Percentiles rank a stretch among this genome's conserved stretches.
Evolutionary conservation across 2,329 filamentous ascomycete genomes (phyloP).

Genomic region (Colletotrichum sp.): DNA sequence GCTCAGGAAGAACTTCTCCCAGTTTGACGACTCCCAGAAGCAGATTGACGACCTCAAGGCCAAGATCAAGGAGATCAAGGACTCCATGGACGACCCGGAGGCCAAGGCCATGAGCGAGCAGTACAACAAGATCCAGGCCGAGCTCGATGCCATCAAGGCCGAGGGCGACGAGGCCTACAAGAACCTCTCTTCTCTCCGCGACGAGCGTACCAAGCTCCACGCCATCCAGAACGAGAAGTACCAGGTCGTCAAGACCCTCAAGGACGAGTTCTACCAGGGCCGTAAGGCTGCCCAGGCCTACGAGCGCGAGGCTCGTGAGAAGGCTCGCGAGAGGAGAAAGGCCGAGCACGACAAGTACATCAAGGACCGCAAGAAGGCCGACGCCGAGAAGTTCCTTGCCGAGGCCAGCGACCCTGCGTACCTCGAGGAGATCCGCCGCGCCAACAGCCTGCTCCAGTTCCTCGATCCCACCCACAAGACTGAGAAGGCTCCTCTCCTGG

Average conservation of each 20-base stretch:
- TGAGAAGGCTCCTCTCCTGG: constrained; percentile 71
- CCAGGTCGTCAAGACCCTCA: constrained; percentile 80
- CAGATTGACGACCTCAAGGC: constrained; percentile 85
- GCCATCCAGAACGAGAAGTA: constrained; percentile 88
- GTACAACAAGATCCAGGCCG: constrained; percentile 84
- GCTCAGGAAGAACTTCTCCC: constrained; percentile 87
- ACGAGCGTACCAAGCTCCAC: constrained; percentile 84
- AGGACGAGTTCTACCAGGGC: constrained; percentile 85
- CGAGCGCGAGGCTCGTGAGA: constrained; percentile 82
- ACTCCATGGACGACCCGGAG: constrained; percentile 89
- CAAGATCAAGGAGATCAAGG: constrained; percentile 88
- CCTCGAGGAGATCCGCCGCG: constrained; percentile 88
- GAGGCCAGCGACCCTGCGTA: constrained; percentile 88
- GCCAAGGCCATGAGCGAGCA: constrained; percentile 85
- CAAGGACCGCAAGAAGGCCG: constrained; percentile 76
- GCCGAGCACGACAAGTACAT: constrained; percentile 78
- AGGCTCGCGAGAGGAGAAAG: constrained; percentile 77
- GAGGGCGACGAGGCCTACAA: constrained; percentile 93
- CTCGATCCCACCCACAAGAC: constrained; percentile 77
- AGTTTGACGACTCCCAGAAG: constrained; percentile 86
- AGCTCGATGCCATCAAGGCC: constrained; percentile 88
- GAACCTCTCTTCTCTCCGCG: constrained; percentile 81
- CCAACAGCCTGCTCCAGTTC: constrained; percentile 86
- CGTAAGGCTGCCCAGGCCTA: constrained; percentile 84
- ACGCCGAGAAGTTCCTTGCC: constrained; percentile 77